Percentiles rank a stretch among this genome's conserved stretches.
Conservation (phyloP, 225 moss, liverwort and hornwort genomes). For the Physcomitrium patens region DNA sequence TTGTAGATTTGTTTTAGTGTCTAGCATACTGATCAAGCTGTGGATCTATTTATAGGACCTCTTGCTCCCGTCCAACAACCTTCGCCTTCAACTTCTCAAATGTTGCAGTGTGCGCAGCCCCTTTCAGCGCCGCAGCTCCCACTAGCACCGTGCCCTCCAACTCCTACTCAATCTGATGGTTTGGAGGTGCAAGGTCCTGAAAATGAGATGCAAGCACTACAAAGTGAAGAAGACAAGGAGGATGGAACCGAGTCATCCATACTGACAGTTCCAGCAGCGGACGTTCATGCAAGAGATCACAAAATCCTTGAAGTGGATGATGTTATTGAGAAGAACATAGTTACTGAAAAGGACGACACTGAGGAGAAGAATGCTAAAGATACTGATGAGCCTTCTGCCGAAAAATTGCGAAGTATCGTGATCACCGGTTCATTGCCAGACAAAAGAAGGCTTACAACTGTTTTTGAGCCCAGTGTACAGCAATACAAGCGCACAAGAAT, state of each 20-base stretch:
- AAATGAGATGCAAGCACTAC: conserved; percentile 29
- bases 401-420: conserved; percentile 21
- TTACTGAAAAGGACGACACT: conserved; percentile 18
- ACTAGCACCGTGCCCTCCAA: conserved; percentile 35
- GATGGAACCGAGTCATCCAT: conserved; percentile 33
- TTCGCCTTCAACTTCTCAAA: conserved; percentile 31
- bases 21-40: conserved; percentile 19
- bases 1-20: conserved; percentile 11
- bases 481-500: conserved; percentile 44
- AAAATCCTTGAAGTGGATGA: conserved; percentile 30
- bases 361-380: conserved; percentile 17
- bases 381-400: conserved; percentile 20
- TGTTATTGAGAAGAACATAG: conserved; percentile 30
- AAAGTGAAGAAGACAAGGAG: conserved; percentile 42
- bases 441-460: conserved; percentile 35
- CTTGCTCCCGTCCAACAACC: conserved; percentile 25
- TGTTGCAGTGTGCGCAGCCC: conserved; percentile 25
- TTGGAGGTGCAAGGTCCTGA: conserved; percentile 36
- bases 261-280: conserved; percentile 31
- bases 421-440: conserved; percentile 18
- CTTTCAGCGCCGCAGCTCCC: conserved; percentile 26
- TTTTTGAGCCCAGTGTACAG: conserved; percentile 32
- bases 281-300: conserved; percentile 13
- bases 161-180: conserved; percentile 37
- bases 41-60: conserved; percentile 26